Evolutionary conservation across 208 protist species (phyloP), one percentile per base, ranked within the genome.

Genomic region (Trypanosomatidae sp.): DNA sequence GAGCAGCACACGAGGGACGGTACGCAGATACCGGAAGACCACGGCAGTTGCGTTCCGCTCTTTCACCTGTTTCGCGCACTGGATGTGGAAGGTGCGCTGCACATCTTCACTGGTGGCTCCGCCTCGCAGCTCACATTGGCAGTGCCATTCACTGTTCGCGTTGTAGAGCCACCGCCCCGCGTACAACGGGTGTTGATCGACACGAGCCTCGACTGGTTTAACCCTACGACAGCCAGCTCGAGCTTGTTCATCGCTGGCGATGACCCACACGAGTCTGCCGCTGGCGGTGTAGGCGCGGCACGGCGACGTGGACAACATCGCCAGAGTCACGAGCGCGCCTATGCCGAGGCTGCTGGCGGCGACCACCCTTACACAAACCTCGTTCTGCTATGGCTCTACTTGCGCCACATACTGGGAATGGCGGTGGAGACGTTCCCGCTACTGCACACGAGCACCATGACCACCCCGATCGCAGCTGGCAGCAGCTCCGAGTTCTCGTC

Each of bases 311-410:
- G 39, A 12, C 30, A 9, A 28, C 30, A 17, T 8, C 17, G 49
- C 6, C 66, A 68, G 46, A 13, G 33, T 15, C 44, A 39, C 43
- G 22, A 41, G 4, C 50, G 59, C 49, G 62, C 68, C 36, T 83
- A 85, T 69, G 85, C 98, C 28, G 98, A 99, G 74, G 93, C 88
- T n/a, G 39, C 1, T 82, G 90, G 93, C 44, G 98, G 98, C 66
- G 98, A 99, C 79, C 98, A 99, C 80, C 78, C 91, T 0, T 90
- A 99, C 88, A 99, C 98, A 36, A 99, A 99, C 74, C 96, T 98
- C 67, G 81, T 82, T 9, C 79, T 90, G 6, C 62, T 99, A 4
- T 98, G 89, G 68, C 73, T 89, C 2, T 80, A 83, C 76, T 69
- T 97, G 39, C 74, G 72, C 25, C 73, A 70, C 43, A 73, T 74